Evolutionary conservation across 192 early-diverging fungal genomes (phyloP).

Genomic region (Umbelopsis sp.): DNA sequence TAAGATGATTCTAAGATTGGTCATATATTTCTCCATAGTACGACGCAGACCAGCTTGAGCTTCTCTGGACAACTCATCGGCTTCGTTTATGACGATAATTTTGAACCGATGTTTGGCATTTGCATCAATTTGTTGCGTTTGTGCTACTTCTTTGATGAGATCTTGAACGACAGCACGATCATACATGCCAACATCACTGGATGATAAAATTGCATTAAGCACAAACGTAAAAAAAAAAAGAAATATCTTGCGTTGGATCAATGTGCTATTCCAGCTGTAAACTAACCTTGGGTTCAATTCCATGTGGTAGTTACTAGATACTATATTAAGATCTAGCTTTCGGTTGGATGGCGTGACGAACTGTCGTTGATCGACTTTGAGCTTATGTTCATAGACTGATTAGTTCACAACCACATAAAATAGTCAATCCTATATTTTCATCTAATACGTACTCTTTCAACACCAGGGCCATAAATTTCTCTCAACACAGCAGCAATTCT

Average conservation of each 20-base stretch:
- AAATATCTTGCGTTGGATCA: too few relatives aligned
- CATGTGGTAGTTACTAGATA: constrained; percentile 94
- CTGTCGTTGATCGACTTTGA: constrained; percentile 87
- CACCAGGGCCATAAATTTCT: constrained; percentile 88
- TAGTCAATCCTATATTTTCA: not conserved
- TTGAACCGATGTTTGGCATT: constrained; percentile 86
- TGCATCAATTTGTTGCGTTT: constrained; percentile 90
- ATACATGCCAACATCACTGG: constrained; percentile 91
- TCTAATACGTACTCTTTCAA: constrained; percentile 71
- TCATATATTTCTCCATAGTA: constrained; percentile 99
- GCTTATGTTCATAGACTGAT: constrained; percentile 39
- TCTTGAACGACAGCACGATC: constrained; percentile 94
- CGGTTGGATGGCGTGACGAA: constrained; percentile 84
- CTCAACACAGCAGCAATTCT: constrained; percentile 82
- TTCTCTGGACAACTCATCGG: constrained; percentile 83
- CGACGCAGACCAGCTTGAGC: constrained; percentile 95
- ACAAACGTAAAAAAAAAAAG: too few relatives aligned
- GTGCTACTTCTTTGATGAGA: constrained; percentile 95
- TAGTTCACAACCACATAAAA: not conserved
- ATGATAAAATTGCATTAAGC: too few relatives aligned
- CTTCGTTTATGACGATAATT: constrained; percentile 93
- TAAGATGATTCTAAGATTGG: constrained; percentile 89
- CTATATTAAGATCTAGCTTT: constrained; percentile 86
- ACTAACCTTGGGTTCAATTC: constrained; percentile 91
- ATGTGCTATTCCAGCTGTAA: too few relatives aligned